Evolutionary conservation across 202 grass and related monocot genomes (phyloP).

Genomic region (Saccharum hybrid): DNA sequence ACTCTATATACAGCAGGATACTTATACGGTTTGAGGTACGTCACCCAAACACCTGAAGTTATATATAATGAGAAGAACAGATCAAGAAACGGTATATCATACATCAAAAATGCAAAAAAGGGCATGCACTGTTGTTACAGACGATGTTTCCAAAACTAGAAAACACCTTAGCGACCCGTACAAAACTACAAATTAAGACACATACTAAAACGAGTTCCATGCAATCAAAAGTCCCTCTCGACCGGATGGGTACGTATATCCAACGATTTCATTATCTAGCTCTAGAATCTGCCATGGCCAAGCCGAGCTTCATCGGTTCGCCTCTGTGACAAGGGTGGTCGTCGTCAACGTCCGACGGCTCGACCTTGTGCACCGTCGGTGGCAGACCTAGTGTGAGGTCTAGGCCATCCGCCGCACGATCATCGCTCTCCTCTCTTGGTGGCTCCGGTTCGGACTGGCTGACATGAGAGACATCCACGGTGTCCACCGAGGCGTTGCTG

Average conservation of each 20-base stretch:
- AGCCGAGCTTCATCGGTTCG: conserved; percentile 41
- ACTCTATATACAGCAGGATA: background rate
- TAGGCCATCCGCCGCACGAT: conserved; percentile 37
- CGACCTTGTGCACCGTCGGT: conserved; percentile 20
- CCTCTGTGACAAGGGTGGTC: conserved; percentile 9
- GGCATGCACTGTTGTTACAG: conserved; percentile 24
- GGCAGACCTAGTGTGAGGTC: conserved; percentile 64
- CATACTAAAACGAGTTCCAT: background rate
- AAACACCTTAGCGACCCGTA: background rate
- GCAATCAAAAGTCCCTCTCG: background rate
- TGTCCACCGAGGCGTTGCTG: conserved; percentile 54
- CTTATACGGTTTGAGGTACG: background rate
- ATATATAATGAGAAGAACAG: background rate
- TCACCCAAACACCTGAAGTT: background rate
- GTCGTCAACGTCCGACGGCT: conserved; percentile 36
- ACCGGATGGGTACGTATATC: background rate
- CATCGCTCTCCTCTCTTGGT: background rate
- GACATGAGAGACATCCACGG: conserved; percentile 58
- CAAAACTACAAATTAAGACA: conserved; percentile 9
- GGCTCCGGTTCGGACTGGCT: conserved; percentile 58
- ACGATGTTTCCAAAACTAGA: conserved; percentile 20
- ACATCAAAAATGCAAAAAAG: background rate
- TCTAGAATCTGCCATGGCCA: conserved; percentile 27
- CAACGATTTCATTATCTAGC: conserved; percentile 12
- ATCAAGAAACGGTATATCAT: background rate